Evolutionary conservation across 2,329 filamentous ascomycete species (phyloP).

Genomic region (Botrytis squamosa): DNA sequence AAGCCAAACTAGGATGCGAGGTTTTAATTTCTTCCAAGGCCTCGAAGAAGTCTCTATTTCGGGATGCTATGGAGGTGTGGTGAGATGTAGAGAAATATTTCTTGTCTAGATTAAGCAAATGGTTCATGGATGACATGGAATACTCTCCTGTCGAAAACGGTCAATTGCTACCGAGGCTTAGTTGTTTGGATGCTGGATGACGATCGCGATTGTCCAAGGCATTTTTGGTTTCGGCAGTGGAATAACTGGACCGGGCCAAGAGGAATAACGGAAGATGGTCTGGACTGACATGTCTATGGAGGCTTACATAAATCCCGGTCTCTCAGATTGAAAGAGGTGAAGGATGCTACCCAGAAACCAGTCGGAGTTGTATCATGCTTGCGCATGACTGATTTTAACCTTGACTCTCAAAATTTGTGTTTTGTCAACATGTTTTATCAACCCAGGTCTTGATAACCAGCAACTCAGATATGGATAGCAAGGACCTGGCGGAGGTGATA

Average conservation of each 20-base stretch:
- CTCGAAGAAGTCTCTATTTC: not conserved
- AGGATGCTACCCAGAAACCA: not conserved
- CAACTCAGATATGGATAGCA: not conserved
- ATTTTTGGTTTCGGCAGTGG: not conserved
- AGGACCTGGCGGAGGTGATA: not conserved
- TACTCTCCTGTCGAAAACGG: not conserved
- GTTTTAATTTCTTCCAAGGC: not conserved
- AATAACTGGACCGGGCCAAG: not conserved
- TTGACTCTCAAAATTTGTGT: not conserved
- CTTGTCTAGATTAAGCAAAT: not conserved
- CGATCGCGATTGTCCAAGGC: not conserved
- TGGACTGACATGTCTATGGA: not conserved
- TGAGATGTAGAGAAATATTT: not conserved
- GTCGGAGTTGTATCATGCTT: not conserved
- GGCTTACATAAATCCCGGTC: not conserved
- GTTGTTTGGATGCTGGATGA: not conserved
- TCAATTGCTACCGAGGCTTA: not conserved
- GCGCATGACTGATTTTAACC: not conserved
- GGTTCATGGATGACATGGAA: not conserved
- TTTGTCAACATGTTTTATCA: not conserved
- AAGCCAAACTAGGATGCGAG: not conserved
- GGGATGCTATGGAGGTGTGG: not conserved
- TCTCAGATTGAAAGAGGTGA: not conserved
- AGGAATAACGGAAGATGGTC: not conserved
- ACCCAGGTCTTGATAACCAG: not conserved